phyloP scores from a whole-genome alignment of 768 basidiomycete genomes.

The Rhizopogon sp. region DNA sequence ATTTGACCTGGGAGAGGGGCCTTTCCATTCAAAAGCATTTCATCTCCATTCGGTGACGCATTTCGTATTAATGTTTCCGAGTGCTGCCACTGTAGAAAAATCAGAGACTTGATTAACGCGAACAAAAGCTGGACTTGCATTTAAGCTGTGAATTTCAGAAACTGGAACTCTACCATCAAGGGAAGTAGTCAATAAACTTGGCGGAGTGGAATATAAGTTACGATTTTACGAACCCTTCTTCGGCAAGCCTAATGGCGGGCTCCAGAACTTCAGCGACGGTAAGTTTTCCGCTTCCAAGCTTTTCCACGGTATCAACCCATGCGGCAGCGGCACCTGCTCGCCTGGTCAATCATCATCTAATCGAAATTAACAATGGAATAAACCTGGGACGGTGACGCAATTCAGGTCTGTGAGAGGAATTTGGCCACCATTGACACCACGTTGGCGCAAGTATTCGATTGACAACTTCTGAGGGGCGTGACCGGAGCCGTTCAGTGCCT shows the following conservation, averaged over 20 bases:
- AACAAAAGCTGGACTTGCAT: conserved; percentile 33
- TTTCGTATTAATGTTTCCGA: conserved; percentile 66
- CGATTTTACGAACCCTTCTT: conserved; percentile 63
- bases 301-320: conserved; percentile 86
- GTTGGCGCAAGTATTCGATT: conserved; percentile 63
- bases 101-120: neutral
- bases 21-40: conserved; percentile 82
- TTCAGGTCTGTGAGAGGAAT: conserved; percentile 85
- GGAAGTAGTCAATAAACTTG: neutral
- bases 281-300: conserved; percentile 69
- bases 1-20: conserved; percentile 86
- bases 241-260: conserved; percentile 89
- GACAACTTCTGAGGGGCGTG: conserved; percentile 76
- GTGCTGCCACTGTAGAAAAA: conserved; percentile 36
- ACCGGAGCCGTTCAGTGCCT: conserved; percentile 91
- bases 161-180: conserved; percentile 63
- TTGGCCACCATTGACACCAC: conserved; percentile 58
- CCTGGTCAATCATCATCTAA: conserved; percentile 7
- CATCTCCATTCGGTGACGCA: conserved; percentile 80
- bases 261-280: conserved; percentile 67
- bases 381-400: conserved; percentile 85
- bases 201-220: neutral
- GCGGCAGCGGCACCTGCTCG: conserved; percentile 82
- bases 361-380: neutral
- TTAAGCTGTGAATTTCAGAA: conserved; percentile 69